phyloP scores from a whole-genome alignment of 805 yeast species.

The Spathaspora passalidarum region DNA sequence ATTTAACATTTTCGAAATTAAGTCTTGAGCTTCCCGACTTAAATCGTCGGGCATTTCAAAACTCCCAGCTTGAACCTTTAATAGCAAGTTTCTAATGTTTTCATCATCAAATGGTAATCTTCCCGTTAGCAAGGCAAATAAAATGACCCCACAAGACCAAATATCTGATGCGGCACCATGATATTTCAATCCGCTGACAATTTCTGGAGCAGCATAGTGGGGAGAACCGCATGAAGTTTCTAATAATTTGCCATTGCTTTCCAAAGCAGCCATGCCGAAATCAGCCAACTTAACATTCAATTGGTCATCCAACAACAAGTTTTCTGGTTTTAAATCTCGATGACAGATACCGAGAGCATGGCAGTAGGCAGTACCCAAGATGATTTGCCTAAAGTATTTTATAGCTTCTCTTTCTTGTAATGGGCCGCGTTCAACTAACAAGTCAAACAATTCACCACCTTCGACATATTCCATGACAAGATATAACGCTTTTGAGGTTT shows the following conservation, averaged over 20 bases:
- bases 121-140: conserved; percentile 77
- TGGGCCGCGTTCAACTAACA: conserved; percentile 68
- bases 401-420: conserved; percentile 72
- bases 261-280: conserved; percentile 88
- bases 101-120: conserved; percentile 84
- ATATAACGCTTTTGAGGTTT: conserved; percentile 84
- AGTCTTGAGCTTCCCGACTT: conserved; percentile 63
- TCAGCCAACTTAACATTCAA: conserved; percentile 77
- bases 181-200: conserved; percentile 72
- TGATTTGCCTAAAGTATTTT: conserved; percentile 71
- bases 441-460: conserved; percentile 84
- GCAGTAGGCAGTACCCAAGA: conserved; percentile 76
- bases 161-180: conserved; percentile 85
- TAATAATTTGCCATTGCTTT: conserved; percentile 62
- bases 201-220: conserved; percentile 87
- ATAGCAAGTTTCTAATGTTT: conserved; percentile 62
- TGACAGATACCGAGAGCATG: conserved; percentile 80
- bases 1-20: conserved; percentile 62
- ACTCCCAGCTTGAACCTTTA: conserved; percentile 75
- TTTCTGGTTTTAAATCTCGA: conserved; percentile 81
- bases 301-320: conserved; percentile 62
- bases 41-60: conserved; percentile 67
- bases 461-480: conserved; percentile 79
- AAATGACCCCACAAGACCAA: conserved; percentile 85
- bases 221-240: conserved; percentile 88